A percentile compares a stretch with the other conserved stretches of the same genome.
These are phyloP conservation scores for Vachellia collinsii DNA, from an alignment of 306 rosid species.

Conservation along the genomic window DNA sequence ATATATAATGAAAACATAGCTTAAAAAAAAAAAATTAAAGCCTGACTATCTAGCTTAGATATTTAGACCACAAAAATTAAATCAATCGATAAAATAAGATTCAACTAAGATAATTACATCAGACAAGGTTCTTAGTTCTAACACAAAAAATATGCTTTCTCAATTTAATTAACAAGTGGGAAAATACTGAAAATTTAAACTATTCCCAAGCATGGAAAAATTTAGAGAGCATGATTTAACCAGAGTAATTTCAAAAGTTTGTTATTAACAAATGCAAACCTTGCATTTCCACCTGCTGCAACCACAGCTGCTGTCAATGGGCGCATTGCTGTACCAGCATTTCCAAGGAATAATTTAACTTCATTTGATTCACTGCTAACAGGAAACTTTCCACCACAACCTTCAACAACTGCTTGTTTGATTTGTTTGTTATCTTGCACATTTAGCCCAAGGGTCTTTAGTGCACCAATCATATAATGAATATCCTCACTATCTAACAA, in stretches of 20 bases:
- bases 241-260: constrained; percentile 19
- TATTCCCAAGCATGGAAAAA: not conserved
- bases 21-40: not conserved
- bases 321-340: constrained; percentile 99
- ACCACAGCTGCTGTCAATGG: constrained; percentile 94
- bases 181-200: not conserved
- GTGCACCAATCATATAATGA: constrained; percentile 95
- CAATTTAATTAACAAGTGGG: not conserved
- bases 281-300: constrained; percentile 92
- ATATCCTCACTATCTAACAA: constrained; percentile 89
- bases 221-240: not conserved
- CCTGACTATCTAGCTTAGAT: not conserved
- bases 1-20: not conserved
- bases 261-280: constrained; percentile 49
- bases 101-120: not conserved
- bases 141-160: not conserved
- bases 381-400: constrained; percentile 91
- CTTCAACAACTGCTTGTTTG: constrained; percentile 86
- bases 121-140: not conserved
- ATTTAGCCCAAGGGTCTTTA: constrained; percentile 74
- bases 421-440: constrained; percentile 79
- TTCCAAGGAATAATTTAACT: constrained; percentile 91
- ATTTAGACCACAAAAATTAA: not conserved
- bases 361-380: constrained; percentile 63
- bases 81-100: not conserved